phyloP scores from a whole-genome alignment of 495 filamentous ascomycete species.

The Evansstolkia leycettana region DNA sequence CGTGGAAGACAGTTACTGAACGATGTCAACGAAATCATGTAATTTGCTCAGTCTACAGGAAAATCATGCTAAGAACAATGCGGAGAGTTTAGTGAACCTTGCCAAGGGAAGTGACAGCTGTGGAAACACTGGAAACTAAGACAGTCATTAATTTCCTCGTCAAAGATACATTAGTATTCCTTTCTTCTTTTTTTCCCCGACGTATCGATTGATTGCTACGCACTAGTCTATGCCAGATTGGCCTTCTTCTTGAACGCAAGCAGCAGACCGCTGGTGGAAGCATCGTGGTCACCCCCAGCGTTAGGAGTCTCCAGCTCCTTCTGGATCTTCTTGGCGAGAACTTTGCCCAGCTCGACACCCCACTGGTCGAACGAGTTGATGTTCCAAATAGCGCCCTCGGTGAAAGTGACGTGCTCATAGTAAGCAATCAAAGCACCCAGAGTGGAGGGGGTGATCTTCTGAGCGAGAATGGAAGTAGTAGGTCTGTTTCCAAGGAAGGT shows the following conservation, averaged over 20 bases:
- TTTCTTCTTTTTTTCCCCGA: neutral
- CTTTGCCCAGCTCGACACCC: conserved; percentile 97
- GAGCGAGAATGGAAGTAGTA: conserved; percentile 85
- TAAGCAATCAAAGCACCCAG: conserved; percentile 93
- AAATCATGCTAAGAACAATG: too few species aligned
- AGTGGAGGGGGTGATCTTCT: conserved; percentile 88
- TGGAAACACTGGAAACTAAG: neutral
- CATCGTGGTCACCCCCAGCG: conserved; percentile 62
- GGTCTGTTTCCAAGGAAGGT: conserved; percentile 96
- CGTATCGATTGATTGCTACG: neutral
- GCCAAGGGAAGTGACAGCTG: too few species aligned
- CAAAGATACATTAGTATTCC: neutral
- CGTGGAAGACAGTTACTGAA: too few species aligned
- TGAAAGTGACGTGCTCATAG: conserved; percentile 98
- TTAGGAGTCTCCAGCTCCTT: conserved; percentile 64
- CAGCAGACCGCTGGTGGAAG: conserved; percentile 77
- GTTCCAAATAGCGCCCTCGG: conserved; percentile 95
- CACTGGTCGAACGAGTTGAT: conserved; percentile 99
- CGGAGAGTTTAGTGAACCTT: too few species aligned
- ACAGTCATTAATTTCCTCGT: neutral
- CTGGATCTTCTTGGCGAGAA: conserved; percentile 82
- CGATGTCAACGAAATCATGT: too few species aligned
- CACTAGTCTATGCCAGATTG: conserved; percentile 24
- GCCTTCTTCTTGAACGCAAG: conserved; percentile 71
- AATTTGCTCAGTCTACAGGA: too few species aligned